phyloP scores from a whole-genome alignment of 495 filamentous ascomycete species.

The Annulohypoxylon moriforme region DNA sequence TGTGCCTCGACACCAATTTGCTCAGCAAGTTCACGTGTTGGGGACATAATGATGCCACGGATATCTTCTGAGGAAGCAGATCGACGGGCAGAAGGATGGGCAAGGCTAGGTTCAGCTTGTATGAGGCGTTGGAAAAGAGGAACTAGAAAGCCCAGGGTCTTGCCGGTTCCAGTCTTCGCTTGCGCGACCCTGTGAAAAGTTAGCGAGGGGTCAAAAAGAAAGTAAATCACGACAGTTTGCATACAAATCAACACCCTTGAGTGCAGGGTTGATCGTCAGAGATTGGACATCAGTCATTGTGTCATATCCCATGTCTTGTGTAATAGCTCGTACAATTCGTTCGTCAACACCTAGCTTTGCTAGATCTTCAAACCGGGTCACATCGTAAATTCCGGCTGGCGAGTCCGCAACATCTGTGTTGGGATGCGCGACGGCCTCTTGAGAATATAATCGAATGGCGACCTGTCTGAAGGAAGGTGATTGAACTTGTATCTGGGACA shows the following conservation, averaged over 20 bases:
- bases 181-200: constrained; percentile 76
- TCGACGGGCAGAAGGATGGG: constrained; percentile 29
- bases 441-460: constrained; percentile 53
- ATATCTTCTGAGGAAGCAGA: constrained; percentile 71
- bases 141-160: constrained; percentile 85
- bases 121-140: constrained; percentile 80
- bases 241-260: constrained; percentile 86
- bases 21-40: constrained; percentile 93
- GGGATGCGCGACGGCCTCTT: constrained; percentile 44
- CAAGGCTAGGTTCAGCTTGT: constrained; percentile 64
- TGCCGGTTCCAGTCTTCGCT: constrained; percentile 89
- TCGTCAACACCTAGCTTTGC: constrained; percentile 68
- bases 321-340: constrained; percentile 75
- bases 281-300: constrained; percentile 95
- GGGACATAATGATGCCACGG: constrained; percentile 89
- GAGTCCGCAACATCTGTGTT: constrained; percentile 19
- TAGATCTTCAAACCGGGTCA: constrained; percentile 80
- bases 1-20: constrained; percentile 88
- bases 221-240: constrained; percentile 44
- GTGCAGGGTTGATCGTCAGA: constrained; percentile 78
- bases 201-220: constrained; percentile 29
- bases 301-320: constrained; percentile 76
- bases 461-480: constrained; percentile 32
- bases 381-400: constrained; percentile 33
- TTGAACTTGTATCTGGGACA: constrained; percentile 25